These are phyloP conservation scores for Nymphaea thermarum DNA, from an alignment of 164 flowering plant species.

Conservation along the genomic window DNA sequence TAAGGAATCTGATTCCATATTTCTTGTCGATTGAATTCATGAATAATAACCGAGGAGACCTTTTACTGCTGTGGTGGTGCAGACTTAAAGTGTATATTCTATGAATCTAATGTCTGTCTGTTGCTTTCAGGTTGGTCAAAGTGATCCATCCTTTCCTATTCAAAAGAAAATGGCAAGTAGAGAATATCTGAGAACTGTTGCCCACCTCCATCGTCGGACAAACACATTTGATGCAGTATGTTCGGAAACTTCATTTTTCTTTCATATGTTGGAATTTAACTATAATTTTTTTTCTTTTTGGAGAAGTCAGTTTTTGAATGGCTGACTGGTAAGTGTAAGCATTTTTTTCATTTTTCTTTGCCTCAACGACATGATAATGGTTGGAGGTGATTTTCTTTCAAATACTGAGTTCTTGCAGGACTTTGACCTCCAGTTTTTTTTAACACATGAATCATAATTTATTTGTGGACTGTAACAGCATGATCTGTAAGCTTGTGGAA, in stretches of 20 bases:
- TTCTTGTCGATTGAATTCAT: not conserved
- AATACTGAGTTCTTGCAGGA: too few species aligned
- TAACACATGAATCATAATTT: too few species aligned
- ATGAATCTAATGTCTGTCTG: not conserved
- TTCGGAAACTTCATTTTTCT: constrained; percentile 1
- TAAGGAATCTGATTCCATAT: constrained; percentile 11
- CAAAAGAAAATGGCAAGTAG: constrained; percentile 90
- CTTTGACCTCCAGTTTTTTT: too few species aligned
- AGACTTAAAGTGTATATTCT: not conserved
- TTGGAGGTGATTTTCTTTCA: too few species aligned
- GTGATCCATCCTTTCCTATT: constrained; percentile 86
- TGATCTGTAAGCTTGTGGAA: too few species aligned
- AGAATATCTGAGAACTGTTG: constrained; percentile 88
- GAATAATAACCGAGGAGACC: not conserved
- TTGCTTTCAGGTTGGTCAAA: constrained; percentile 59
- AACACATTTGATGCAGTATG: constrained; percentile 96
- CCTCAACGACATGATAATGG: too few species aligned
- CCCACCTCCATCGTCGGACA: constrained; percentile 97
- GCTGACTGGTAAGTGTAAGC: too few species aligned
- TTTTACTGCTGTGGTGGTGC: not conserved
- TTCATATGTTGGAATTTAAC: too few species aligned
- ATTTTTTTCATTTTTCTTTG: too few species aligned
- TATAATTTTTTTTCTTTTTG: too few species aligned
- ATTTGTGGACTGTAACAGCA: too few species aligned
- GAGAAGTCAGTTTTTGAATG: too few species aligned